phyloP scores from a whole-genome alignment of 805 yeast species.

The Starmerella khaoyaiensis region DNA sequence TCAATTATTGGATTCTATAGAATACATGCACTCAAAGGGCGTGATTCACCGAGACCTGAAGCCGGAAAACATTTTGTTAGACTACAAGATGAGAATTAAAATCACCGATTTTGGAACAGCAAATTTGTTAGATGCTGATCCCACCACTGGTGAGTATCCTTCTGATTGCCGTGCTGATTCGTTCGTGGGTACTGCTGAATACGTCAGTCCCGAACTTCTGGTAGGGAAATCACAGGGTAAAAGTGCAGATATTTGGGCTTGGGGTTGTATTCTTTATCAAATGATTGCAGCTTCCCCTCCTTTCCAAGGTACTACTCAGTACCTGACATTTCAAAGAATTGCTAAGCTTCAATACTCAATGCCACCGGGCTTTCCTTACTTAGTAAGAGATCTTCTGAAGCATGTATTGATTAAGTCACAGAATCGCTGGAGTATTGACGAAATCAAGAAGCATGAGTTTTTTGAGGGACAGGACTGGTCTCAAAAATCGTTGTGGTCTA shows the following conservation, averaged over 20 bases:
- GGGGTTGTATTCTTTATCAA: conserved; percentile 80
- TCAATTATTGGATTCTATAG: conserved; percentile 82
- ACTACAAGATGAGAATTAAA: conserved; percentile 73
- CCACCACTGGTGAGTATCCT: conserved; percentile 24
- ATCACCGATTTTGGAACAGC: conserved; percentile 99
- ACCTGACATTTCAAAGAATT: conserved; percentile 78
- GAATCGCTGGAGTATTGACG: conserved; percentile 43
- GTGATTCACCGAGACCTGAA: conserved; percentile 88
- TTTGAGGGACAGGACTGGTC: conserved; percentile 61
- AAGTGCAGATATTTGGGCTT: conserved; percentile 84
- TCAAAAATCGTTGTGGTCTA: conserved; percentile 54
- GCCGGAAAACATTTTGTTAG: conserved; percentile 83
- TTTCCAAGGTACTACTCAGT: conserved; percentile 74
- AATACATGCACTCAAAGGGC: conserved; percentile 77
- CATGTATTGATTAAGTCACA: conserved; percentile 58
- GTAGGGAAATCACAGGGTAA: conserved; percentile 68
- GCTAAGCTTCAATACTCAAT: conserved; percentile 62
- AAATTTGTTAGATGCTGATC: conserved; percentile 38
- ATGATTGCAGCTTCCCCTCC: conserved; percentile 78
- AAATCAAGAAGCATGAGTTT: conserved; percentile 58
- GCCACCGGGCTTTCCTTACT: conserved; percentile 51
- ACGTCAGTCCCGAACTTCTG: conserved; percentile 84
- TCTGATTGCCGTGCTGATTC: conserved; percentile 39
- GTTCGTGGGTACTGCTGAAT: conserved; percentile 92
- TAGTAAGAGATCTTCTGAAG: conserved; percentile 52